Percentiles rank a stretch among this genome's conserved stretches.
Evolutionary conservation across 2,329 filamentous ascomycete genomes (phyloP).

Genomic region (Dactylellina drechsleri): DNA sequence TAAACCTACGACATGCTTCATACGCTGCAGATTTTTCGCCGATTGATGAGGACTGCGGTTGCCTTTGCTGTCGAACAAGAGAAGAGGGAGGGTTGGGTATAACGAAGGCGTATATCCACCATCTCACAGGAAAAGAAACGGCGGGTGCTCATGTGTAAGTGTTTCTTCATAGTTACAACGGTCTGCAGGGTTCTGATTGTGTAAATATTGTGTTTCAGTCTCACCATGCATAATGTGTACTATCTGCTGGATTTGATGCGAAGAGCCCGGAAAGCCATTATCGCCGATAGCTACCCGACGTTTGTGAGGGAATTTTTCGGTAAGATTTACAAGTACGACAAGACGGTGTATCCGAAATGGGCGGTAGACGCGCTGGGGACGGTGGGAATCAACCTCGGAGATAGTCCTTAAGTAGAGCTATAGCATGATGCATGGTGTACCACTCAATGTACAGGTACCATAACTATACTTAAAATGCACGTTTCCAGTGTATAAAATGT

Average conservation of each 20-base stretch:
- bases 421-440: not conserved
- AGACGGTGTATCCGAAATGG: slow-evolving; percentile 79
- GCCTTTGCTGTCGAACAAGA: slow-evolving; percentile 76
- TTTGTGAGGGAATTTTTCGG: slow-evolving; percentile 83
- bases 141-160: slow-evolving; percentile 76
- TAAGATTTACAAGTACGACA: slow-evolving; percentile 73
- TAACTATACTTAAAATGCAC: too few species aligned
- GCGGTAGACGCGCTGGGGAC: slow-evolving; percentile 79
- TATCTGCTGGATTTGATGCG: slow-evolving; percentile 89
- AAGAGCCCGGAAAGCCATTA: slow-evolving; percentile 76
- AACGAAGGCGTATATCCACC: slow-evolving; percentile 88
- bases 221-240: slow-evolving; percentile 96
- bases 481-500: too few species aligned
- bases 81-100: slow-evolving; percentile 76
- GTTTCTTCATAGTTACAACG: not conserved
- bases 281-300: slow-evolving; percentile 80
- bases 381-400: slow-evolving; percentile 76
- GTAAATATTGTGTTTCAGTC: slow-evolving; percentile 63
- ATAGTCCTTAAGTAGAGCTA: not conserved
- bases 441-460: too few species aligned
- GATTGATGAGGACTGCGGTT: slow-evolving; percentile 83
- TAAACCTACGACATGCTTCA: slow-evolving; percentile 81
- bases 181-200: not conserved
- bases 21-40: slow-evolving; percentile 84
- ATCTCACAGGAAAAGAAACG: slow-evolving; percentile 93